Conservation (phyloP, 2,329 filamentous ascomycete genomes). For the Pseudogymnoascus verrucosus region DNA sequence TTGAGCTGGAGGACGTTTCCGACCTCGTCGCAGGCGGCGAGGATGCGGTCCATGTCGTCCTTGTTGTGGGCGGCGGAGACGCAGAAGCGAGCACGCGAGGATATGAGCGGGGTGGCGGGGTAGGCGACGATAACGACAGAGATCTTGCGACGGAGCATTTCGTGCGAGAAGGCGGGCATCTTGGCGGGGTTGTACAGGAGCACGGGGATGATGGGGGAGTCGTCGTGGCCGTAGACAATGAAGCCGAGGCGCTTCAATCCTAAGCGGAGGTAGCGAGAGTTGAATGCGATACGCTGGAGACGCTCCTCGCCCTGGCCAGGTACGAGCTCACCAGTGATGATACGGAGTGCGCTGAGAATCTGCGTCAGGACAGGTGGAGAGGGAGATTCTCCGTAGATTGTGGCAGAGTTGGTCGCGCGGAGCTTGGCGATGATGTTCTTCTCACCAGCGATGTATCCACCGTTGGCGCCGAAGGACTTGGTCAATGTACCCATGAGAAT, state of each 20-base stretch:
- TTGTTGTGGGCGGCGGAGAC: conserved; percentile 96
- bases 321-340: conserved; percentile 80
- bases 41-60: conserved; percentile 86
- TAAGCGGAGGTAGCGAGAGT: conserved; percentile 94
- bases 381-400: conserved; percentile 79
- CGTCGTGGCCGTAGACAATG: conserved; percentile 95
- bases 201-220: conserved; percentile 92
- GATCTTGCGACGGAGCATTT: conserved; percentile 97
- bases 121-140: conserved; percentile 96
- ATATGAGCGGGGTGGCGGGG: conserved; percentile 90
- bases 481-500: conserved; percentile 97
- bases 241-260: conserved; percentile 94
- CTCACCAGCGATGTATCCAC: conserved; percentile 86
- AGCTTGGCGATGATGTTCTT: conserved; percentile 91
- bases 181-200: conserved; percentile 98
- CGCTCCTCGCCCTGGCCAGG: conserved; percentile 94
- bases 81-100: conserved; percentile 90
- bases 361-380: conserved; percentile 83
- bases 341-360: conserved; percentile 75
- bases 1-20: conserved; percentile 90
- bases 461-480: conserved; percentile 97
- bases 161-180: conserved; percentile 95
- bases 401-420: conserved; percentile 74
- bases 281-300: conserved; percentile 92
- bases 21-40: conserved; percentile 85